phyloP scores from a whole-genome alignment of 1,284 basidiomycete species.

The Sparassis latifolia region DNA sequence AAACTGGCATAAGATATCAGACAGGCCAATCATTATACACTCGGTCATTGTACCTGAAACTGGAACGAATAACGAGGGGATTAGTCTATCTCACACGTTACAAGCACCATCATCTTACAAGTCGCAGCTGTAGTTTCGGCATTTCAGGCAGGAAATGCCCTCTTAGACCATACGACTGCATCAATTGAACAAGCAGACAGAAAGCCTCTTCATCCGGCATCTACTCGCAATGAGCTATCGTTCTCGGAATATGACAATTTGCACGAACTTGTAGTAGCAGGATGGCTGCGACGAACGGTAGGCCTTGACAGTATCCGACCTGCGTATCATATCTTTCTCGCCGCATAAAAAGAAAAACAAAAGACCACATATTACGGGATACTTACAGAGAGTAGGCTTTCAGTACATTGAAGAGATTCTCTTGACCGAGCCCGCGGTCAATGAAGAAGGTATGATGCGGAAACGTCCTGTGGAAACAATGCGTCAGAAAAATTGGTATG shows the following conservation, averaged over 20 bases:
- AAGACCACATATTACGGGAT: constrained; percentile 5
- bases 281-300: constrained; percentile 94
- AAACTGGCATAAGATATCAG: constrained; percentile 48
- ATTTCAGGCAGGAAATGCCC: constrained; percentile 97
- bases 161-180: constrained; percentile 94
- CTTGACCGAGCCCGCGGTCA: constrained; percentile 89
- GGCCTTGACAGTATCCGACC: constrained; percentile 95
- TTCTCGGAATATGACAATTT: too few species aligned
- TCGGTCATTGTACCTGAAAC: constrained; percentile 5
- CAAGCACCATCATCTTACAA: constrained; percentile 42
- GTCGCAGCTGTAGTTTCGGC: constrained; percentile 90
- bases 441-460: constrained; percentile 97
- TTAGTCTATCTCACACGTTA: too few species aligned
- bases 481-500: neutral
- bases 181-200: constrained; percentile 91
- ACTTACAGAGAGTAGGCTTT: constrained; percentile 91
- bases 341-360: constrained; percentile 9
- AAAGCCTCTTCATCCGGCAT: constrained; percentile 99
- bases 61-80: neutral
- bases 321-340: constrained; percentile 79
- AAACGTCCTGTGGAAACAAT: constrained; percentile 64
- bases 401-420: constrained; percentile 94
- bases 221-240: constrained; percentile 33
- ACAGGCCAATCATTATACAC: neutral
- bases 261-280: constrained; percentile 79